A percentile compares a stretch with the other conserved stretches of the same genome.
Conservation (phyloP, 768 basidiomycete genomes). For the Boletus vermiculosoides region DNA sequence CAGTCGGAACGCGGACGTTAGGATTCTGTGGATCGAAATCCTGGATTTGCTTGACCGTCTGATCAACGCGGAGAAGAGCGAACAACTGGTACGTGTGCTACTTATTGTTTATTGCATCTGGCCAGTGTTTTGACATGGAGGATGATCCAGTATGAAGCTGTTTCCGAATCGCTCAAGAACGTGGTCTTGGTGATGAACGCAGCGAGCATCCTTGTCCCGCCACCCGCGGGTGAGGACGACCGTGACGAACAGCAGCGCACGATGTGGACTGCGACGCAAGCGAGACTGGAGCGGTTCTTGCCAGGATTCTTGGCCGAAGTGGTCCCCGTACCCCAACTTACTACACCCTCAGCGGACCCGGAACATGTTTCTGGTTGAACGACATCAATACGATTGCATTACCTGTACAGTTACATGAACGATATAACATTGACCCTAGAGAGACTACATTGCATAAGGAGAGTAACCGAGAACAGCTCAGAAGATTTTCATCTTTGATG, state of each 20-base stretch:
- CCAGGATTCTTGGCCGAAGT: conserved; percentile 84
- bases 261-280: conserved; percentile 83
- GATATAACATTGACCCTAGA: not conserved
- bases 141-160: conserved; percentile 75
- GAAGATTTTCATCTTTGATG: conserved; percentile 65
- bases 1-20: conserved; percentile 57
- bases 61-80: conserved; percentile 81
- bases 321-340: conserved; percentile 42
- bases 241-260: conserved; percentile 62
- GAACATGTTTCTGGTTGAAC: conserved; percentile 14
- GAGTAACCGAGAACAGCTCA: conserved; percentile 11
- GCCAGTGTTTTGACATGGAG: conserved; percentile 3
- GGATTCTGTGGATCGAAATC: conserved; percentile 83
- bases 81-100: conserved; percentile 64
- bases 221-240: conserved; percentile 38
- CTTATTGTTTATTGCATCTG: not conserved
- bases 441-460: not conserved
- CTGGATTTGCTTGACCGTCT: conserved; percentile 85
- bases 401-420: conserved; percentile 1
- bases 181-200: conserved; percentile 96
- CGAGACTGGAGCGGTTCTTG: conserved; percentile 86
- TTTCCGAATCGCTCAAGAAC: conserved; percentile 96
- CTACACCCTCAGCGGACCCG: conserved; percentile 12
- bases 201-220: conserved; percentile 74
- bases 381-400: conserved; percentile 2